phyloP scores from a whole-genome alignment of 139 green algal genomes.

The Micractinium conductrix region DNA sequence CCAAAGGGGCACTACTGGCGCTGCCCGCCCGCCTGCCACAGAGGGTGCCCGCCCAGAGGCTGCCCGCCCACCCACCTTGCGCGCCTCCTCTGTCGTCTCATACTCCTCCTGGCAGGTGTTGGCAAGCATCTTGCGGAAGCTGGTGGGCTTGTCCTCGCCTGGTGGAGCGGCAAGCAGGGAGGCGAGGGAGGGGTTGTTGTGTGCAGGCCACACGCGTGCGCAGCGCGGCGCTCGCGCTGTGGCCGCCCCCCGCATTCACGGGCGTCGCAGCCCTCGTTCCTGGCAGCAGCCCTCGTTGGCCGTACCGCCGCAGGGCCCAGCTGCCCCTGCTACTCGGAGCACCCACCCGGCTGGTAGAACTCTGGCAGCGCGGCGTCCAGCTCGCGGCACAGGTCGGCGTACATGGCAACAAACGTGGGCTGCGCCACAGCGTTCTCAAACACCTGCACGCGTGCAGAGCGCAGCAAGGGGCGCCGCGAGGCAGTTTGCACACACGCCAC shows the following conservation, averaged over 20 bases:
- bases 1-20: no score
- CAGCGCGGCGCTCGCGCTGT: not conserved
- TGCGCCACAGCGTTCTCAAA: conserved; percentile 99
- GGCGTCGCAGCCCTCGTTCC: not conserved
- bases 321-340: not conserved
- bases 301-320: no score
- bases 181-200: no score
- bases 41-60: not conserved
- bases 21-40: no score
- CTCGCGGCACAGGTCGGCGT: conserved; percentile 64
- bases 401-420: conserved; percentile 96
- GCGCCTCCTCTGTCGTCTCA: conserved; percentile 75
- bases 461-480: no score
- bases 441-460: no score
- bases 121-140: conserved; percentile 94
- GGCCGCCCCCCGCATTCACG: not conserved
- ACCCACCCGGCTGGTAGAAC: conserved; percentile 16
- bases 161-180: no score
- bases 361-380: conserved; percentile 38
- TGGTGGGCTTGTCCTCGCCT: conserved; percentile 74
- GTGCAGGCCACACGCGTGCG: not conserved
- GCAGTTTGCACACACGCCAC: no score
- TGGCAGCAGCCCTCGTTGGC: no score
- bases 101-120: conserved; percentile 99
- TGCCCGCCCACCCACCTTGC: conserved; percentile 52